Evolutionary conservation across 2,329 filamentous ascomycete species (phyloP), one percentile per base, ranked within the genome.

Genomic region (Chaetomium sp.): DNA sequence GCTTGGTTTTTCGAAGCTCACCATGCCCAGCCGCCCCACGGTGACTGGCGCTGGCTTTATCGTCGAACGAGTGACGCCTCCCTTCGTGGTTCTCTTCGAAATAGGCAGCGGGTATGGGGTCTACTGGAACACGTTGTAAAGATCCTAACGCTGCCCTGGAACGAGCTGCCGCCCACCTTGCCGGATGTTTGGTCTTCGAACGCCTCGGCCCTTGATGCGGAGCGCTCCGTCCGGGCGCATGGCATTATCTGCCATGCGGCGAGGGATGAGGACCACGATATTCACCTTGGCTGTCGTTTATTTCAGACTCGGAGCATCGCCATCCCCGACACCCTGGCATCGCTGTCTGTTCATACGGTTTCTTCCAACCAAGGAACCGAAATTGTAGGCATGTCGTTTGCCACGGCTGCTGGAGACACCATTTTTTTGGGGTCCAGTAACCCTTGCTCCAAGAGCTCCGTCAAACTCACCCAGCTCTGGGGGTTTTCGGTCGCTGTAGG

Each of bases 21-120:
- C 10, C 1, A n/a, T 12, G 5, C 8, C 27, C 10, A 11, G 35
- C 12, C n/a, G 37, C 36, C 43, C n/a, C n/a, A n/a, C n/a, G 43
- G n/a, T n/a, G 43, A 53, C 14, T 53, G 52, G 52, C 12, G 44
- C 12, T 48, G 36, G 52, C 38, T 53, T 10, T 53, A 48, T 37
- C 37, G 44, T 33, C 52, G 44, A 32, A 53, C 44, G 6, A 41
- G 36, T 27, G 45, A 46, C 11, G n/a, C 33, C n/a, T 33, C 10
- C 9, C n/a, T 48, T 12, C n/a, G 36, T 10, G 37, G 12, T 6
- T 6, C 37, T 32, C 52, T 53, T 33, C 44, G 44, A 2, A 54
- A 54, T 38, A 36, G 52, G 45, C 52, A 46, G 14, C 52, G 45
- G 12, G 34, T 54, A 37, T 54, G 45, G 45, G 37, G 38, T 38